These are phyloP conservation scores for Penicillium dipodomyicola DNA, from an alignment of 495 filamentous ascomycete genomes.

Conservation along the genomic window DNA sequence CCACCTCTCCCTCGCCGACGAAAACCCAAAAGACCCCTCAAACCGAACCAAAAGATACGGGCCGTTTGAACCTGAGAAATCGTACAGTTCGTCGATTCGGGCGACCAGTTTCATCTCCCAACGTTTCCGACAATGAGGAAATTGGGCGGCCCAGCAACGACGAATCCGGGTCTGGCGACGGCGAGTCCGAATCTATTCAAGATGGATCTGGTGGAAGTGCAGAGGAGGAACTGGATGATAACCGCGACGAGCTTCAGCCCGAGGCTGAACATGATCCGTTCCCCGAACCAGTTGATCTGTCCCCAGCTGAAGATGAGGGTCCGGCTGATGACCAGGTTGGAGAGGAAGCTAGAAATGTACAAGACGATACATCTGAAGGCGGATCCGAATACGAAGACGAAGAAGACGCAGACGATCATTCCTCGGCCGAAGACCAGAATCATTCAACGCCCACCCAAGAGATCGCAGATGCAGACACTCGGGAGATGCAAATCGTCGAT, in stretches of 20 bases:
- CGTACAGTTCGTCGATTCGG: background rate
- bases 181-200: background rate
- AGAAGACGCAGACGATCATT: background rate
- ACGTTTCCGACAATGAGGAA: background rate
- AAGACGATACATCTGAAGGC: background rate
- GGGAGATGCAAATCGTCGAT: background rate
- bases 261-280: constrained; percentile 4
- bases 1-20: background rate
- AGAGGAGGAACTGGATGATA: background rate
- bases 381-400: background rate
- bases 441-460: background rate
- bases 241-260: background rate
- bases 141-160: background rate
- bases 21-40: background rate
- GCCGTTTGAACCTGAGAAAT: background rate
- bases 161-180: background rate
- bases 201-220: background rate
- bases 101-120: background rate
- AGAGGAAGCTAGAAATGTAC: background rate
- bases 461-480: background rate
- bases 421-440: background rate
- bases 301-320: background rate
- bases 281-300: background rate
- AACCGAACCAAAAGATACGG: constrained; percentile 1
- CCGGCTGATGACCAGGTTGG: background rate